A percentile compares a stretch with the other conserved stretches of the same genome.
These are phyloP conservation scores for Stagonosporopsis vannaccii DNA, from an alignment of 2,329 filamentous ascomycete genomes.

Conservation along the genomic window DNA sequence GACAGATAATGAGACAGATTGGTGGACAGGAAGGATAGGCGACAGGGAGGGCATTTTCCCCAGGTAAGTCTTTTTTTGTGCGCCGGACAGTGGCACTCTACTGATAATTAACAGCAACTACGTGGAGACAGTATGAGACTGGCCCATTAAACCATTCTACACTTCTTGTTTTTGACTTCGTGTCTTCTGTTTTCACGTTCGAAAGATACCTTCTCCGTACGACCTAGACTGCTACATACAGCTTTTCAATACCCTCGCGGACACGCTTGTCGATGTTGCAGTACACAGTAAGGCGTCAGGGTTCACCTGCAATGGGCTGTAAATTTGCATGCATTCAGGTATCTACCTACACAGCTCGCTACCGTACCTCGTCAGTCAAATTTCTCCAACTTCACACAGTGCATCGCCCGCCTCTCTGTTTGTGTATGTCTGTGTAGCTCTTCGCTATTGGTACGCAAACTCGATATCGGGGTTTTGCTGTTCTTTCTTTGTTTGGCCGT, in stretches of 20 bases:
- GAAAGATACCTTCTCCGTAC: constrained; percentile 23
- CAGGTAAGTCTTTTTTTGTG: constrained; percentile 60
- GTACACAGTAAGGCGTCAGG: constrained; percentile 28
- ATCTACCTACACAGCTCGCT: neutral
- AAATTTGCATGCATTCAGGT: neutral
- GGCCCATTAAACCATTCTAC: neutral
- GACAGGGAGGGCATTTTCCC: constrained; percentile 90
- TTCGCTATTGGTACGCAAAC: too few species aligned
- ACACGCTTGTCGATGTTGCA: neutral
- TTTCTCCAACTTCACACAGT: neutral
- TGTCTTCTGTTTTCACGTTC: constrained; percentile 1
- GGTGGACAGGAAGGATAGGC: constrained; percentile 96
- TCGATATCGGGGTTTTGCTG: too few species aligned
- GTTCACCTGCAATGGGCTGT: neutral
- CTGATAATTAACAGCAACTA: constrained; percentile 45
- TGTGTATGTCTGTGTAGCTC: too few species aligned
- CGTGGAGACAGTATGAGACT: constrained; percentile 45
- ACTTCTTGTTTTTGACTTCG: constrained; percentile 4
- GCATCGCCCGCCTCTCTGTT: too few species aligned
- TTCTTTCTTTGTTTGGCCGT: too few species aligned
- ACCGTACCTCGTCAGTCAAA: neutral
- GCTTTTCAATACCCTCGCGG: neutral
- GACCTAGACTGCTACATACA: constrained; percentile 19
- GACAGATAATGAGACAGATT: constrained; percentile 92
- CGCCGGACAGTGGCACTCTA: too few species aligned